Evolutionary conservation across 306 rosid genomes (phyloP), one percentile per base, ranked within the genome.

Genomic region (Pyrus communis): DNA sequence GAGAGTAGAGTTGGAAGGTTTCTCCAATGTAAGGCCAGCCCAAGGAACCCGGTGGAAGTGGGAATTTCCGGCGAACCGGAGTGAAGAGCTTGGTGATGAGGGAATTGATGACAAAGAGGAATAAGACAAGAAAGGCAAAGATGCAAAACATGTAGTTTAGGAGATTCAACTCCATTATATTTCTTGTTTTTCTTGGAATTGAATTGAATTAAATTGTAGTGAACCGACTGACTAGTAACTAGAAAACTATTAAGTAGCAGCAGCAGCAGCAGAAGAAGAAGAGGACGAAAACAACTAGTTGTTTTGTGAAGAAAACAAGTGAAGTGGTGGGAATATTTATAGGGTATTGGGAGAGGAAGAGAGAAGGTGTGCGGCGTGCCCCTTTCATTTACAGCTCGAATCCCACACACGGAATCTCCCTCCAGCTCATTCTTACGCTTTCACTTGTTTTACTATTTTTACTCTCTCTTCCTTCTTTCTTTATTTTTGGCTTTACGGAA

Each of bases 1-100:
- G 93, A 75, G 99, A 92, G 89, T 93, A 93, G 78, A 93, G 90
- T 78, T 93, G 98, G 77, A 93, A 86, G 81, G 97, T 93, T 80
- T 91, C 98, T 33, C 98, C 98, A 43, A 93, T 66, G 76, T 93
- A 93, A 51, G 98, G 97, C 87, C 84, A 93, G 6, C 98, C 97
- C 86, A 93, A 78, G 57, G 97, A 76, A 17, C 98, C 98, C 0
- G 98, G 98, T 2, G 98, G 98, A 42, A 93, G 95, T 11, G 93
- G 91, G 25, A 89, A 73, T 60, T 81, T 43, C 6, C 31, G 68
- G 69, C 65, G 54, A 73, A 67, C 70, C 9, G 87, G 69, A 19
- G 25, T 23, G 71, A 80, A 86, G 74, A 75, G 63, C 35, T 82
- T 85, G 79, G 78, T 40, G 77, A 88, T 22, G 49, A 88, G 67